These are phyloP conservation scores for Fusarium scirpi DNA, from an alignment of 2,329 filamentous ascomycete genomes.

Conservation along the genomic window DNA sequence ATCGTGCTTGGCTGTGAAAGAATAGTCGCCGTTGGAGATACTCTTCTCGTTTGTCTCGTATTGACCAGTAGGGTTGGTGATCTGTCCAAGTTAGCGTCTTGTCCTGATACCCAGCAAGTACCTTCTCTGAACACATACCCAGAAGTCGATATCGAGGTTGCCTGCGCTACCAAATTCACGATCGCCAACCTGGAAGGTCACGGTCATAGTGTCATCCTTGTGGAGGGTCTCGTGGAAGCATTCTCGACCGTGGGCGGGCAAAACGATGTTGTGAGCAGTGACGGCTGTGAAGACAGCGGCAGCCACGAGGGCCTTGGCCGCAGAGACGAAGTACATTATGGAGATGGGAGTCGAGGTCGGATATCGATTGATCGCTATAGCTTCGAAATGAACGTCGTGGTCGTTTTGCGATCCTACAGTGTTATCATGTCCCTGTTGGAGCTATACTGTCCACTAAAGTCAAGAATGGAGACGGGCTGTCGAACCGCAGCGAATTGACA, in stretches of 20 bases:
- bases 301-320: conserved; percentile 59
- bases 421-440: conserved; percentile 30
- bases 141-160: conserved; percentile 97
- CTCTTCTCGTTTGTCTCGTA: conserved; percentile 84
- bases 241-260: conserved; percentile 92
- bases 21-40: conserved; percentile 91
- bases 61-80: conserved; percentile 80
- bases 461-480: conserved; percentile 9
- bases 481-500: conserved; percentile 49
- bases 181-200: conserved; percentile 98
- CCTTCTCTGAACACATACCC: conserved; percentile 70
- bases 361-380: conserved; percentile 16
- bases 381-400: conserved; percentile 30
- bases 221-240: conserved; percentile 97
- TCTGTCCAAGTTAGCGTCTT: conserved; percentile 58
- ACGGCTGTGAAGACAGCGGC: conserved; percentile 66
- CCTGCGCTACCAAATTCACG: conserved; percentile 94
- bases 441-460: conserved; percentile 34
- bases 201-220: conserved; percentile 96
- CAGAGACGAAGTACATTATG: conserved; percentile 50
- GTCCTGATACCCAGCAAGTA: conserved; percentile 3
- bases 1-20: conserved; percentile 86
- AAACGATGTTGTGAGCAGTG: conserved; percentile 93
- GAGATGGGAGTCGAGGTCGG: conserved; percentile 3
- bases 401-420: conserved; percentile 28